Evolutionary conservation across 257 asterid genomes (phyloP).

Genomic region (Solanum virginianum): DNA sequence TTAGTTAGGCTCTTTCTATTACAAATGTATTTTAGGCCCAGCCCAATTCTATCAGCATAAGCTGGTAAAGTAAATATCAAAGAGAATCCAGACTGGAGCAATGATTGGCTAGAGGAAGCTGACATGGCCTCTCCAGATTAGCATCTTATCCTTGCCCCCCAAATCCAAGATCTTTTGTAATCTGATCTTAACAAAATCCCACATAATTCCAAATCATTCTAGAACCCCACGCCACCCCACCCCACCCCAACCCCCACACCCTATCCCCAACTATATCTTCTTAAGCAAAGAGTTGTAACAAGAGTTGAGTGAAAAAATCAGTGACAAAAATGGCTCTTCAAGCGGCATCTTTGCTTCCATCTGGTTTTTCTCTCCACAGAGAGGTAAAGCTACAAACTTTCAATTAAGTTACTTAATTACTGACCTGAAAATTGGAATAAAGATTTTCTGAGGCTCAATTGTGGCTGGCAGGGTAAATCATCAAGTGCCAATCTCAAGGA

Average conservation of each 20-base stretch:
- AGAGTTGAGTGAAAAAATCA: background rate
- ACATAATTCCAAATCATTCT: background rate
- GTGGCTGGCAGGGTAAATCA: constrained; percentile 46
- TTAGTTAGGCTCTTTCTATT: background rate
- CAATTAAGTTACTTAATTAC: background rate
- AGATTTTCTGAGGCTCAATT: background rate
- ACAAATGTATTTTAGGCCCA: background rate
- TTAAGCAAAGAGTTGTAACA: background rate
- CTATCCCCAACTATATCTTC: background rate
- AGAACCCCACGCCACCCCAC: background rate
- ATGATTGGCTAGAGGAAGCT: constrained; percentile 38
- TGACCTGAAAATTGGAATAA: background rate
- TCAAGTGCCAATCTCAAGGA: constrained; percentile 41
- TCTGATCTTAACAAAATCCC: background rate
- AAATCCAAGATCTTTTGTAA: background rate
- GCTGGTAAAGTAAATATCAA: background rate
- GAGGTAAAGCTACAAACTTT: constrained; percentile 30
- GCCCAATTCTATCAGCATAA: too few relatives aligned
- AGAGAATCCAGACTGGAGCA: constrained; percentile 33
- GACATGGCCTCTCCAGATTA: constrained; percentile 19
- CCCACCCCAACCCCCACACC: background rate
- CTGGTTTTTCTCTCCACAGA: constrained; percentile 45
- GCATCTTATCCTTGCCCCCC: constrained; percentile 33
- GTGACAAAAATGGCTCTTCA: constrained; percentile 57
- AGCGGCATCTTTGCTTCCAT: constrained; percentile 58